Conservation (phyloP, 2,329 filamentous ascomycete genomes). For the Xylaria sp. region DNA sequence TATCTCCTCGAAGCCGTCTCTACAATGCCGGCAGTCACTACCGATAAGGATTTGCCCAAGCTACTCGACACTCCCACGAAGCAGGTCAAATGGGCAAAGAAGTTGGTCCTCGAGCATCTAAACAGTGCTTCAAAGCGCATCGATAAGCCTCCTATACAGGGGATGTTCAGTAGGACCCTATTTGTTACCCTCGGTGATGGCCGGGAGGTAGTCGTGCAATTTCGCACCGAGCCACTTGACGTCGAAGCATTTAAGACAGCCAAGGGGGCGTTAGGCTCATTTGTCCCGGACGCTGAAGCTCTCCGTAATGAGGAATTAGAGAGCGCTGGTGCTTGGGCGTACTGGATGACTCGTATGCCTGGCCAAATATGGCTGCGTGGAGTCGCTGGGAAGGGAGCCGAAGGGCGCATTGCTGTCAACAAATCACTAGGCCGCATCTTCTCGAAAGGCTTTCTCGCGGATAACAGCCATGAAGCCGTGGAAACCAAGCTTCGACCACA, state of each 20-base stretch:
- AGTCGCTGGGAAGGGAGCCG: constrained; percentile 40
- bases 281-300: constrained; percentile 33
- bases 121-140: constrained; percentile 42
- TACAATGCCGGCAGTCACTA: constrained; percentile 33
- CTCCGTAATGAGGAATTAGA: constrained; percentile 35
- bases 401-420: constrained; percentile 41
- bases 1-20: background rate
- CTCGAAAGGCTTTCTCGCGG: constrained; percentile 41
- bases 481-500: constrained; percentile 38
- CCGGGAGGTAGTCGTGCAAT: constrained; percentile 42
- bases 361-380: constrained; percentile 42
- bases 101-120: constrained; percentile 44
- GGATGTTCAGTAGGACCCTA: constrained; percentile 46
- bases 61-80: constrained; percentile 44
- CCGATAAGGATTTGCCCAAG: constrained; percentile 43
- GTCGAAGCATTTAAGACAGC: constrained; percentile 35
- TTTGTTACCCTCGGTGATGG: constrained; percentile 41
- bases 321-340: constrained; percentile 34
- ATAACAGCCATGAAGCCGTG: constrained; percentile 39
- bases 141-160: constrained; percentile 46
- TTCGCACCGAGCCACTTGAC: constrained; percentile 41
- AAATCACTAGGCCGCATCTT: constrained; percentile 41
- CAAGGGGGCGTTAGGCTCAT: constrained; percentile 26
- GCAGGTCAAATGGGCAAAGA: constrained; percentile 46
- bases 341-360: constrained; percentile 35